phyloP scores from a whole-genome alignment of 2,329 filamentous ascomycete species.

The Colletotrichum gloeosporioides region DNA sequence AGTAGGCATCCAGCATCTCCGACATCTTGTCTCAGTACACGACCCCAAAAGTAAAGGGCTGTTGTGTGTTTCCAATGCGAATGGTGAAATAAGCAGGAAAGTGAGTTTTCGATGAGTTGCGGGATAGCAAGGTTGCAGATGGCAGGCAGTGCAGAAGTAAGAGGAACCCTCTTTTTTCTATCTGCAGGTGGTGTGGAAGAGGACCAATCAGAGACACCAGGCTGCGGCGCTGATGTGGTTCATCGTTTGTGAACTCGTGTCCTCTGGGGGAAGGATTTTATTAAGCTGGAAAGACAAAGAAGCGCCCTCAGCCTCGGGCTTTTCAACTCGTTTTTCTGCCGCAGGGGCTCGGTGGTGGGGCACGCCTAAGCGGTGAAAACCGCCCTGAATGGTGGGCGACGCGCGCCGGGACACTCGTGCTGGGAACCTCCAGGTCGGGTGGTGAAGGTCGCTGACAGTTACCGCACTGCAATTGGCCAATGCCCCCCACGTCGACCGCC shows the following conservation, averaged over 20 bases:
- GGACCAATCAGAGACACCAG: slow-evolving; percentile 19
- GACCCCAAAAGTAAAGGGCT: background rate
- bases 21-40: slow-evolving; percentile 17
- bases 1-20: slow-evolving; percentile 36
- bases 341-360: background rate
- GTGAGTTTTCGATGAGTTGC: slow-evolving; percentile 1
- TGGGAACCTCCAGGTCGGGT: background rate
- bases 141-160: background rate
- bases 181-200: slow-evolving; percentile 13
- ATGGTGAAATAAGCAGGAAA: slow-evolving; percentile 2
- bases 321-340: slow-evolving; percentile 21
- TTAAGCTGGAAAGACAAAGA: slow-evolving; percentile 14
- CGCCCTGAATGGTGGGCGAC: background rate
- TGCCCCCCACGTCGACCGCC: slow-evolving; percentile 8
- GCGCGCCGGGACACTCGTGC: background rate
- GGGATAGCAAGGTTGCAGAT: slow-evolving; percentile 12
- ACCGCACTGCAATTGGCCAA: slow-evolving; percentile 12
- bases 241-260: slow-evolving; percentile 23
- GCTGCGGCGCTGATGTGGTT: slow-evolving; percentile 21
- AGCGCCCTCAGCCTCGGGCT: slow-evolving; percentile 4
- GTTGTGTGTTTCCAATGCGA: background rate
- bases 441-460: background rate
- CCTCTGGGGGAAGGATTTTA: slow-evolving; percentile 5
- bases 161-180: background rate
- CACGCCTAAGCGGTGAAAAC: slow-evolving; percentile 11